Evolutionary conservation across 2,329 filamentous ascomycete species (phyloP), one percentile per base, ranked within the genome.

Genomic region (Colletotrichum gigasporum): DNA sequence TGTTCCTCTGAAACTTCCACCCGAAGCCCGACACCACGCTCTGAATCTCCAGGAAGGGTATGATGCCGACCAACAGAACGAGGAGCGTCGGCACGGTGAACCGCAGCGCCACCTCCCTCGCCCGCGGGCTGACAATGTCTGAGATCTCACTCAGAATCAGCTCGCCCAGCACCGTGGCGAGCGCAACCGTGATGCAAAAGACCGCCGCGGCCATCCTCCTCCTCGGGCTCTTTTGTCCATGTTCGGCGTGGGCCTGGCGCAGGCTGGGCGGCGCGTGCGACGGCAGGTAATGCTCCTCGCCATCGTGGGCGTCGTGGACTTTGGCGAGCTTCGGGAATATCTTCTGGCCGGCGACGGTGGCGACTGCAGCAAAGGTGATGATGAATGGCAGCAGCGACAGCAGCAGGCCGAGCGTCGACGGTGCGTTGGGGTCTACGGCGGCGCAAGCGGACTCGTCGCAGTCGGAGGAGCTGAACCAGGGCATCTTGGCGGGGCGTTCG

Each of bases 61-160:
- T 92, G 7, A 93, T 80, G 12, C 92, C 80, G 26, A 96, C 85
- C 24, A 96, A 84, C 66, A 94, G 78, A 37, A 93, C 84, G 26
- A 96, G 79, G 41, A 97, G 80, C 18, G 87, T 86, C 6, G 90
- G 87, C 24, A 96, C 86, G 0, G 90, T 93, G 28, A 90, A 77
- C 60, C 87, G 84, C 69, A 96, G 81, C 20, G 90, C 92, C 26
- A 91, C 73, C 20, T 85, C 86, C 63, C 93, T 84, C 11, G 91
- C 92, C 30, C 82, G 81, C 6, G 88, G 84, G 67, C 90, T 85
- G n/a, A 93, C 84, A 5, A 91, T 83, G 71, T 93, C 92, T 24
- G 91, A 89, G 42, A 97, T 92, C 77, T 97, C 93, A 70, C 92
- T 93, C 8, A 97, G 84, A 45, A 97, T 91, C 69, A 97, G 79